These are phyloP conservation scores for Penicillium lividum DNA, from an alignment of 495 filamentous ascomycete genomes.

Conservation along the genomic window DNA sequence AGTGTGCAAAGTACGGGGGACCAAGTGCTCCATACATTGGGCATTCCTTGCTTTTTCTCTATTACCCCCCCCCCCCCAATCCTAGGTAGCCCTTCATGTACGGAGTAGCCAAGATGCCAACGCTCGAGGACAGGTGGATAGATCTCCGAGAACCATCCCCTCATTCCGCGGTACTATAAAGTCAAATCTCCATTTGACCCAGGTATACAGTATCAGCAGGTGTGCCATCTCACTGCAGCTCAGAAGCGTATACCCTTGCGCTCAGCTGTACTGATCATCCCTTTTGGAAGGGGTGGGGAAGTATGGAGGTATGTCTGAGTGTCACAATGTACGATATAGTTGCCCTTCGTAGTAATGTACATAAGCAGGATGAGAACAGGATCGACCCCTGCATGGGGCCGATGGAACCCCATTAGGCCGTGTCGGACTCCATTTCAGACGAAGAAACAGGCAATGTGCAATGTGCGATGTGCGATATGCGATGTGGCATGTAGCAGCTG, in stretches of 20 bases:
- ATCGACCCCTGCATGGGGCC: conserved; percentile 27
- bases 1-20: neutral
- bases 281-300: conserved; percentile 7
- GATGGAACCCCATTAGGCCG: neutral
- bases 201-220: neutral
- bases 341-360: neutral
- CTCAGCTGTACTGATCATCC: conserved; percentile 19
- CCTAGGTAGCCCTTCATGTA: neutral
- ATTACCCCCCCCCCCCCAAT: no score
- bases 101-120: conserved; percentile 1
- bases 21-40: neutral
- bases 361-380: conserved; percentile 12
- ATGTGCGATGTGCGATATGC: neutral
- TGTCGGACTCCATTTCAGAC: neutral
- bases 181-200: conserved; percentile 5
- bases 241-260: conserved; percentile 18
- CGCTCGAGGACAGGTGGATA: neutral
- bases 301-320: conserved; percentile 17
- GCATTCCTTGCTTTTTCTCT: conserved; percentile 5
- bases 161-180: conserved; percentile 6
- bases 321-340: conserved; percentile 17
- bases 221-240: conserved; percentile 31
- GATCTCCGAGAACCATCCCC: conserved; percentile 5
- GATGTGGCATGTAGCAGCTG: neutral
- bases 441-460: neutral